Conservation (phyloP, 2,329 filamentous ascomycete genomes). For the Setomelanomma holmii region DNA sequence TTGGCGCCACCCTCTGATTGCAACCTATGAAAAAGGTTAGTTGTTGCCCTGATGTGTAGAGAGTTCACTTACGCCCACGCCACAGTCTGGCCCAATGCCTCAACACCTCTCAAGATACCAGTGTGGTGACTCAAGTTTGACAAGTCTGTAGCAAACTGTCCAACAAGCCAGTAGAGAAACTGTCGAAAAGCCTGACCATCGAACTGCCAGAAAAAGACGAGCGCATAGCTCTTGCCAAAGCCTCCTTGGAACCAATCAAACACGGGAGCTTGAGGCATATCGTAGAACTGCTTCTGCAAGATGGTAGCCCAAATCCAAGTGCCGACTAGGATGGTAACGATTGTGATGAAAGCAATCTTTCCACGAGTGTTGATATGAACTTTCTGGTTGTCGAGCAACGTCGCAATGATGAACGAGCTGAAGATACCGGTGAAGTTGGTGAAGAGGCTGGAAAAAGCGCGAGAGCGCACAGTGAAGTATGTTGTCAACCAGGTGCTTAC, state of each 20-base stretch:
- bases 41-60: neutral
- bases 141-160: conserved; percentile 45
- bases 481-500: conserved; percentile 44
- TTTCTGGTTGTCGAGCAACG: conserved; percentile 41
- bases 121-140: conserved; percentile 42
- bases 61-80: conserved; percentile 46
- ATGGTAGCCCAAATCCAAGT: conserved; percentile 47
- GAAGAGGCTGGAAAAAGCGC: conserved; percentile 46
- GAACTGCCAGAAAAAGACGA: conserved; percentile 48
- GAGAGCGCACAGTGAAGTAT: conserved; percentile 46
- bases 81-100: conserved; percentile 45
- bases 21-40: conserved; percentile 25
- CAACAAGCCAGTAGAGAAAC: conserved; percentile 46
- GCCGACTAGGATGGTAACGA: conserved; percentile 39
- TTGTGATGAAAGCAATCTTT: conserved; percentile 35
- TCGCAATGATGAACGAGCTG: conserved; percentile 44
- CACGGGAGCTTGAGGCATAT: conserved; percentile 30
- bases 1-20: conserved; percentile 46
- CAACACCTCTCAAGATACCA: conserved; percentile 45
- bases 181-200: conserved; percentile 48
- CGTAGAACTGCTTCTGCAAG: conserved; percentile 43
- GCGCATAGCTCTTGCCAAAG: conserved; percentile 42
- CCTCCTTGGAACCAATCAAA: conserved; percentile 46
- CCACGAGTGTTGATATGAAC: conserved; percentile 44
- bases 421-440: conserved; percentile 49